These are phyloP conservation scores for Hippophae rhamnoides DNA, from an alignment of 306 rosid species.

Conservation along the genomic window DNA sequence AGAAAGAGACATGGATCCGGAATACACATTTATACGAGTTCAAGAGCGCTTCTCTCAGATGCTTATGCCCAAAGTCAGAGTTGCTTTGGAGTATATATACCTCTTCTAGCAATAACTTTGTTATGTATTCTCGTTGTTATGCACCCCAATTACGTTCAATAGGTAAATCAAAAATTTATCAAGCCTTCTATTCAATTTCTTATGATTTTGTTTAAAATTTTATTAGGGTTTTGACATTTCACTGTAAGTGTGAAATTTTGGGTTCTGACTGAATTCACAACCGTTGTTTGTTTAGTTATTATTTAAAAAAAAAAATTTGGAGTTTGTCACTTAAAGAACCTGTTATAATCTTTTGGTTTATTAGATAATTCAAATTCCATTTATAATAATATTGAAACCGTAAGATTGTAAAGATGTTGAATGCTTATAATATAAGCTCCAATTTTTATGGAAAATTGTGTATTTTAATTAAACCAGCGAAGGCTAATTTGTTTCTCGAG, in stretches of 20 bases:
- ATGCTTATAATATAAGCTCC: not conserved
- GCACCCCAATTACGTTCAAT: slow-evolving; percentile 99
- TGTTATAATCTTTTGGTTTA: not conserved
- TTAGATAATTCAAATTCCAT: not conserved
- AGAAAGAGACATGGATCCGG: slow-evolving; percentile 68
- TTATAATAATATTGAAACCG: not conserved
- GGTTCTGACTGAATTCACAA: not conserved
- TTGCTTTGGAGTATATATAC: slow-evolving; percentile 69
- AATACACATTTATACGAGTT: slow-evolving; percentile 87
- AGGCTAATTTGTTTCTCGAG: not conserved
- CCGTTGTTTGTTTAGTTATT: not conserved
- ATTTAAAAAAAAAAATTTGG: not conserved
- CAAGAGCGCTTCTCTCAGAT: slow-evolving; percentile 94
- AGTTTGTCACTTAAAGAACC: not conserved
- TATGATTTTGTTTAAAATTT: not conserved
- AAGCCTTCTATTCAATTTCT: not conserved
- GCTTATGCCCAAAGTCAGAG: slow-evolving; percentile 81
- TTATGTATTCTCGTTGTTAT: slow-evolving; percentile 92
- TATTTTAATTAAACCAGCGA: not conserved
- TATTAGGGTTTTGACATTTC: slow-evolving; percentile 27
- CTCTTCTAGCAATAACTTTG: slow-evolving; percentile 71
- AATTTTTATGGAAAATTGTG: not conserved
- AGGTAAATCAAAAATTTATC: slow-evolving; percentile 31
- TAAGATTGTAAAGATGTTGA: not conserved
- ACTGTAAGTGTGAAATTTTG: not conserved